phyloP scores from a whole-genome alignment of 2,329 filamentous ascomycete species.

The Alternaria alternata region DNA sequence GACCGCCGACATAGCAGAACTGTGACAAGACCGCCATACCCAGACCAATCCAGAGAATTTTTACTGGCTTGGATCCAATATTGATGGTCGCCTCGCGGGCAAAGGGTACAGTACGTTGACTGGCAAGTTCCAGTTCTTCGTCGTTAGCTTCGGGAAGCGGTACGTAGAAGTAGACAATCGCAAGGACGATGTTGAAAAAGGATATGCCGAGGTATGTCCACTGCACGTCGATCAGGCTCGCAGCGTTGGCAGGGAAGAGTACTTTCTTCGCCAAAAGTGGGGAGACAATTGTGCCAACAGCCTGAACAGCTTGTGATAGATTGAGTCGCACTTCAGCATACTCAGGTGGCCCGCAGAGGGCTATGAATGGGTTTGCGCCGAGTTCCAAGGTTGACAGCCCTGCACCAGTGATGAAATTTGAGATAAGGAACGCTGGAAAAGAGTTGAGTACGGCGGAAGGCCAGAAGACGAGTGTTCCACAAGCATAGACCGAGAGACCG shows the following conservation, averaged over 20 bases:
- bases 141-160: conserved; percentile 70
- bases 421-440: conserved; percentile 67
- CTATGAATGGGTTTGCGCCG: conserved; percentile 68
- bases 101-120: conserved; percentile 52
- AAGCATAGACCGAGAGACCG: conserved; percentile 69
- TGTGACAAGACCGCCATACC: conserved; percentile 62
- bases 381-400: conserved; percentile 68
- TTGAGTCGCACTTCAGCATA: conserved; percentile 68
- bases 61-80: conserved; percentile 52
- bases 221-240: conserved; percentile 66
- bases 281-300: conserved; percentile 66
- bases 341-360: conserved; percentile 67
- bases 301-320: conserved; percentile 68
- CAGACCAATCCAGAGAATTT: conserved; percentile 65
- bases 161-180: conserved; percentile 67
- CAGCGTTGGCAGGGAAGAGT: conserved; percentile 61
- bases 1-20: conserved; percentile 68
- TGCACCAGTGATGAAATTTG: conserved; percentile 69
- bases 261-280: conserved; percentile 67
- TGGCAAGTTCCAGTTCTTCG: conserved; percentile 64
- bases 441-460: conserved; percentile 69
- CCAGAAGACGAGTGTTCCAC: conserved; percentile 69
- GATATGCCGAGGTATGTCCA: conserved; percentile 72
- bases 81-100: conserved; percentile 53
- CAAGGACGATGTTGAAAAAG: conserved; percentile 66